Evolutionary conservation across 805 yeast species (phyloP).

Genomic region (Kluyveromyces wickerhamii): DNA sequence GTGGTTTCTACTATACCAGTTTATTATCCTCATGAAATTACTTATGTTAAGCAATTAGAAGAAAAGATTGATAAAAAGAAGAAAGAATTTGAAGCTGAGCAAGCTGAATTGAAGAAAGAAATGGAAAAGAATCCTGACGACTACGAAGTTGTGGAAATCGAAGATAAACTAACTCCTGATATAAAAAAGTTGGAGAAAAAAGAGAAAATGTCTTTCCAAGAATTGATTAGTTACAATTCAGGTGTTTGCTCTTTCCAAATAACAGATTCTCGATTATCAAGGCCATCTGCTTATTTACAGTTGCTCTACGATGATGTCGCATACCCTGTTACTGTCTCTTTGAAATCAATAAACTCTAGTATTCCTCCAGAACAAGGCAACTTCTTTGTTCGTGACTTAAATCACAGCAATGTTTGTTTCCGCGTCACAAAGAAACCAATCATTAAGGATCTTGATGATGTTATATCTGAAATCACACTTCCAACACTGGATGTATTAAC

Average conservation of each 20-base stretch:
- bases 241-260: slow-evolving; percentile 57
- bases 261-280: slow-evolving; percentile 40
- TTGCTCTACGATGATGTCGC: slow-evolving; percentile 57
- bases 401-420: slow-evolving; percentile 47
- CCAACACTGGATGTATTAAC: slow-evolving; percentile 48
- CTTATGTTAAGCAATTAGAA: slow-evolving; percentile 38
- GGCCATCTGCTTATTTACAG: slow-evolving; percentile 46
- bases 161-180: slow-evolving; percentile 34
- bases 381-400: slow-evolving; percentile 63
- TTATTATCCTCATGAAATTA: slow-evolving; percentile 48
- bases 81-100: slow-evolving; percentile 35
- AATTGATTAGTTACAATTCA: slow-evolving; percentile 43
- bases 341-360: slow-evolving; percentile 39
- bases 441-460: slow-evolving; percentile 39
- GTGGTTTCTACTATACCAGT: slow-evolving; percentile 62
- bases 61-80: slow-evolving; percentile 32
- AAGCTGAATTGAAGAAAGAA: slow-evolving; percentile 41
- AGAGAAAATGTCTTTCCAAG: slow-evolving; percentile 42
- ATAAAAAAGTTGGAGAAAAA: slow-evolving; percentile 28
- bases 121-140: slow-evolving; percentile 50
- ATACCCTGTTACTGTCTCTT: slow-evolving; percentile 49
- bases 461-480: slow-evolving; percentile 43
- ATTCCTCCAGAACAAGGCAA: slow-evolving; percentile 45
- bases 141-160: slow-evolving; percentile 54
- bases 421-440: slow-evolving; percentile 48